Conservation (phyloP, 257 asterid genomes). For the Eucommia ulmoides region DNA sequence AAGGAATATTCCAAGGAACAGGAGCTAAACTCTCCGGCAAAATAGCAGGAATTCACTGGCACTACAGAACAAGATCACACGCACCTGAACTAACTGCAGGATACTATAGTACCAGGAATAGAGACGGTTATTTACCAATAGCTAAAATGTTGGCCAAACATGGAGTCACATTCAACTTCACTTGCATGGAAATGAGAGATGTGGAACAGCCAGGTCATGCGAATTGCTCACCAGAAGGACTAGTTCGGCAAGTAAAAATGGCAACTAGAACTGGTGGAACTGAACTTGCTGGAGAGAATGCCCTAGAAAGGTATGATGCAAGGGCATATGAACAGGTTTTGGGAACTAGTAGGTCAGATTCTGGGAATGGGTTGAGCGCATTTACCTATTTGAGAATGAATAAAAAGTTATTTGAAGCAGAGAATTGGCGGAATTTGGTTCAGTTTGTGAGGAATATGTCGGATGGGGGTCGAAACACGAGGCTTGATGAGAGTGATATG, state of each 20-base stretch:
- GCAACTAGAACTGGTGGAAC: slow-evolving; percentile 1
- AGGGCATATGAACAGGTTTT: slow-evolving; percentile 2
- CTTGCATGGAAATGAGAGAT: slow-evolving; percentile 3
- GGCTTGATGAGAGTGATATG: background rate
- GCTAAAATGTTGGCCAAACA: background rate
- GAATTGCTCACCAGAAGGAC: slow-evolving; percentile 2
- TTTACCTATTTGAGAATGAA: background rate
- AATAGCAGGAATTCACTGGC: slow-evolving; percentile 2
- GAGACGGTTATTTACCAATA: background rate
- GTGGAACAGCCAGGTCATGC: background rate
- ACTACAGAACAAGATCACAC: slow-evolving; percentile 1
- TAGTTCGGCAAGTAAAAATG: slow-evolving; percentile 1
- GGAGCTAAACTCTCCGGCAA: slow-evolving; percentile 3
- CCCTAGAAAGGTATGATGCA: background rate
- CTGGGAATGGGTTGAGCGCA: slow-evolving; percentile 1
- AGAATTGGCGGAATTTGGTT: slow-evolving; percentile 1
- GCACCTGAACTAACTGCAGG: slow-evolving; percentile 1
- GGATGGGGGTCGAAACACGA: background rate
- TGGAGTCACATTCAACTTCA: background rate
- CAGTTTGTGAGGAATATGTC: slow-evolving; percentile 1
- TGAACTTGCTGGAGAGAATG: background rate
- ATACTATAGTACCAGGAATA: background rate
- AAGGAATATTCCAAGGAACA: slow-evolving; percentile 1
- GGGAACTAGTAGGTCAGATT: slow-evolving; percentile 2
- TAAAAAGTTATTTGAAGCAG: background rate